Conservation (phyloP, 345 rosid genomes). For the Eucalyptus dawsonii region DNA sequence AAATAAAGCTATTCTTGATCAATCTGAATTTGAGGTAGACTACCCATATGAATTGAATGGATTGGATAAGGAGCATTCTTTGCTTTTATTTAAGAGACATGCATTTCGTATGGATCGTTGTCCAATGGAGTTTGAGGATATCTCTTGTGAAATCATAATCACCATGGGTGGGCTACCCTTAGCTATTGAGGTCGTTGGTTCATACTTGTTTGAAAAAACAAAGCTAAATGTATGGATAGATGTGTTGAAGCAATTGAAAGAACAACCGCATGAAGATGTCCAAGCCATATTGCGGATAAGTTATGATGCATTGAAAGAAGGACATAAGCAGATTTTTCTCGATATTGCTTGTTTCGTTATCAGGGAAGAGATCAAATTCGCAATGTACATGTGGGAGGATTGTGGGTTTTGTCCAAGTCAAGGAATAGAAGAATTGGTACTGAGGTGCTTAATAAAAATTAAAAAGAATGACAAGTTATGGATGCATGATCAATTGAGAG, state of each 20-base stretch:
- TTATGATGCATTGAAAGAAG: too few relatives aligned
- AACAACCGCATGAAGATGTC: rapidly evolving
- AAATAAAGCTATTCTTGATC: neutral
- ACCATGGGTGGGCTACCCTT: neutral
- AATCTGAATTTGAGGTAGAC: neutral
- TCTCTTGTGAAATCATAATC: rapidly evolving
- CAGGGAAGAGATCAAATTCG: too few relatives aligned
- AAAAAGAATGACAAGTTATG: too few relatives aligned
- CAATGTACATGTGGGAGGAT: too few relatives aligned
- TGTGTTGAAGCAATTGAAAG: rapidly evolving
- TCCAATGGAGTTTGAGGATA: rapidly evolving
- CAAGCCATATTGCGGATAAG: too few relatives aligned
- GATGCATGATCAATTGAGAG: too few relatives aligned
- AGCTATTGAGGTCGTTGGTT: neutral
- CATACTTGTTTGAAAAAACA: neutral
- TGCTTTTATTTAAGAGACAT: neutral
- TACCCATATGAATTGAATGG: neutral
- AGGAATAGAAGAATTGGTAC: too few relatives aligned
- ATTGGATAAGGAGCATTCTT: neutral
- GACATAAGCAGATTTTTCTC: too few relatives aligned
- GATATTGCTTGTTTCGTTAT: too few relatives aligned
- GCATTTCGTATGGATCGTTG: neutral
- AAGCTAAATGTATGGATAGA: rapidly evolving
- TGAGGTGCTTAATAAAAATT: too few relatives aligned
- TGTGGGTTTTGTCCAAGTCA: too few relatives aligned